Conservation (phyloP, 805 yeast genomes). For the Candida hungchunana region DNA sequence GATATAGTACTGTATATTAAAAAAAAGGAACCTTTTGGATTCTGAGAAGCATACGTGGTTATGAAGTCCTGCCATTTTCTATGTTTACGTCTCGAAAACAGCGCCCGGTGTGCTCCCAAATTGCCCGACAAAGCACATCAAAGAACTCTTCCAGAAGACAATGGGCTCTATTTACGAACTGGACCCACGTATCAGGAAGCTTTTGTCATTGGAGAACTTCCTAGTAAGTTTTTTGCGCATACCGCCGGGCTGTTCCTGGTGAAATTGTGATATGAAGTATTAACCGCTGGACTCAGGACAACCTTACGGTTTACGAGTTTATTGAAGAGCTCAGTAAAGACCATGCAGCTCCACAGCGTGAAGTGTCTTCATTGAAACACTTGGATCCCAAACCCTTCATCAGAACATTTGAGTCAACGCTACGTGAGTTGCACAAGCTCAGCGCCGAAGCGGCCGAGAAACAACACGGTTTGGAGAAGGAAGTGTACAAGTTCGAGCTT, state of each 20-base stretch:
- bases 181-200: slow-evolving; percentile 55
- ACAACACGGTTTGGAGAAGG: slow-evolving; percentile 48
- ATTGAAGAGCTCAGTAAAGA: slow-evolving; percentile 74
- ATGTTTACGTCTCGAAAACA: no score
- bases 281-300: slow-evolving; percentile 34
- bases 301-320: slow-evolving; percentile 72
- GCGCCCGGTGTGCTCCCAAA: no score
- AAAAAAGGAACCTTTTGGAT: no score
- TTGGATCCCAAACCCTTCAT: slow-evolving; percentile 93
- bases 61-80: no score
- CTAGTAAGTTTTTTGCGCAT: slow-evolving; percentile 27
- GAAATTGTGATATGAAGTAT: no score
- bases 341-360: slow-evolving; percentile 48
- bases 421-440: slow-evolving; percentile 63
- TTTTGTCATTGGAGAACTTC: slow-evolving; percentile 58
- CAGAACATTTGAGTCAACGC: slow-evolving; percentile 83
- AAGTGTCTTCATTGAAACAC: slow-evolving; percentile 43
- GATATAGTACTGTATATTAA: no score
- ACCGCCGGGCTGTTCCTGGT: not conserved
- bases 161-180: slow-evolving; percentile 51
- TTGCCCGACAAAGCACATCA: no score
- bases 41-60: no score
- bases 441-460: slow-evolving; percentile 49
- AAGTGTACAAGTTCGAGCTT: slow-evolving; percentile 57
- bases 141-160: not conserved